Evolutionary conservation across 805 yeast species (phyloP).

Genomic region (Candida ortonii): DNA sequence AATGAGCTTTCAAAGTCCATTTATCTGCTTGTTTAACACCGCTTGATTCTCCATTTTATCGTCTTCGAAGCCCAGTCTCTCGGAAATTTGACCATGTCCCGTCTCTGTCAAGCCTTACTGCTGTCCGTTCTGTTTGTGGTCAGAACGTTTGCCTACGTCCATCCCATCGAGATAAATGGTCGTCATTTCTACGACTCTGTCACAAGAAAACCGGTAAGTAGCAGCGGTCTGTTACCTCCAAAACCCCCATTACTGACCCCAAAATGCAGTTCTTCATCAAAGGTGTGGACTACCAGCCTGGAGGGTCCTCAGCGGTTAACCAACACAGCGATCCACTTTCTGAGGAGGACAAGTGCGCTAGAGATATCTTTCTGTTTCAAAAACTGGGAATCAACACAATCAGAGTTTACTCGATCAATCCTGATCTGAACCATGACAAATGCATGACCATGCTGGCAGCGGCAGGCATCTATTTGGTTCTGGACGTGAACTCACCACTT

Average conservation of each 20-base stretch:
- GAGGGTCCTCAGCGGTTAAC: conserved; percentile 81
- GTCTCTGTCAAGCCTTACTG: conserved; percentile 6
- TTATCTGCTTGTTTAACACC: too few species aligned
- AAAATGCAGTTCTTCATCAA: conserved; percentile 60
- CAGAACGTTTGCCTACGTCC: conserved; percentile 19
- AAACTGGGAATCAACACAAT: conserved; percentile 82
- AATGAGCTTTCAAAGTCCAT: too few species aligned
- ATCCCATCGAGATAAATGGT: conserved; percentile 69
- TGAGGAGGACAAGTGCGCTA: conserved; percentile 65
- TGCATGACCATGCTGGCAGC: conserved; percentile 91
- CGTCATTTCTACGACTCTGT: conserved; percentile 73
- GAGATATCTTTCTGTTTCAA: conserved; percentile 81
- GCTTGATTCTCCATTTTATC: too few species aligned
- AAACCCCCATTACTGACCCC: background rate
- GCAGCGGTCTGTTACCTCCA: background rate
- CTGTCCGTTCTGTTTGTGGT: conserved; percentile 7
- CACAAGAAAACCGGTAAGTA: conserved; percentile 65
- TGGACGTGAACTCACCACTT: conserved; percentile 89
- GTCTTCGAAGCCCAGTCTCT: background rate
- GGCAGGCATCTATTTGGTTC: conserved; percentile 87
- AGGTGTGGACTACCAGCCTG: conserved; percentile 96
- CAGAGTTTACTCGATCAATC: conserved; percentile 83
- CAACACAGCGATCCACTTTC: conserved; percentile 68
- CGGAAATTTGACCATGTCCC: background rate
- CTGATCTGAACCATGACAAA: conserved; percentile 75